Percentiles rank a stretch among this genome's conserved stretches.
Conservation (phyloP, 139 green algal genomes). For the Limnomonas spitsbergensis region DNA sequence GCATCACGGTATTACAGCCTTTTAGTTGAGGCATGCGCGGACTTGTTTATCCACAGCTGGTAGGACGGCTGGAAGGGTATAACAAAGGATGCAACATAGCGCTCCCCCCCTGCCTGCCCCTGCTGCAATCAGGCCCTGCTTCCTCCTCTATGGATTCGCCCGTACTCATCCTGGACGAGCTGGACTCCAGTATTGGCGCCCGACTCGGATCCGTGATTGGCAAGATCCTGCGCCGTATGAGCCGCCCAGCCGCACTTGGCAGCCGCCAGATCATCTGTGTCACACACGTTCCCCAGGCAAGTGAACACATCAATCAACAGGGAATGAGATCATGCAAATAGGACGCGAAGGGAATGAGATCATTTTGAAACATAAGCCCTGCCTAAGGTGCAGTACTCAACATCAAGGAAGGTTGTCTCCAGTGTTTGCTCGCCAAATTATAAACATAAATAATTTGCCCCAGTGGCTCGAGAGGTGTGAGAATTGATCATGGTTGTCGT, state of each 20-base stretch:
- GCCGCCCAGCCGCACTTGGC: not conserved
- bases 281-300: constrained; percentile 75
- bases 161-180: constrained; percentile 78
- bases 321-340: no score
- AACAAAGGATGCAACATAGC: no score
- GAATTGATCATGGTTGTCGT: no score
- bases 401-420: not conserved
- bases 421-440: not conserved
- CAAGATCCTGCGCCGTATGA: constrained; percentile 62
- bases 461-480: no score
- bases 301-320: not conserved
- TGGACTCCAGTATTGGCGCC: constrained; percentile 70
- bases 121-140: no score
- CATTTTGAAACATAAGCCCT: not conserved
- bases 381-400: not conserved
- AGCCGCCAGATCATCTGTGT: constrained; percentile 75
- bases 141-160: constrained; percentile 23
- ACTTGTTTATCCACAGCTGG: no score
- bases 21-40: no score
- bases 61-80: no score
- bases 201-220: constrained; percentile 66
- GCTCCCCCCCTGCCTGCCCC: no score
- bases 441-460: no score
- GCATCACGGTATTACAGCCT: no score
- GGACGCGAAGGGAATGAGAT: not conserved